phyloP scores from a whole-genome alignment of 441 rosid genomes.

The Hypseocharis bilobata region DNA sequence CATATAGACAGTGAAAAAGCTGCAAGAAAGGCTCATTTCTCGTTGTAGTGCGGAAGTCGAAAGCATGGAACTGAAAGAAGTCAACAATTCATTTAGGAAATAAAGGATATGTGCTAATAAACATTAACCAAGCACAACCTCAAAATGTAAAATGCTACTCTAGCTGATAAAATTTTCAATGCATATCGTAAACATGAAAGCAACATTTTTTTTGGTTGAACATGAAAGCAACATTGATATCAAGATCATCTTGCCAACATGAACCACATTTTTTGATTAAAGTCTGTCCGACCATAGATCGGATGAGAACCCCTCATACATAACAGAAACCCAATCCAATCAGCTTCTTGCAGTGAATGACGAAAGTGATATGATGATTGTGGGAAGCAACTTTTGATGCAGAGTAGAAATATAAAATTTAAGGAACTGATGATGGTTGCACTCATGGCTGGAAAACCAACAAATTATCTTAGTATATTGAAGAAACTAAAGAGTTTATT shows the following conservation, averaged over 20 bases:
- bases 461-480: too few species aligned
- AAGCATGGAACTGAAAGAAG: slow-evolving; percentile 67
- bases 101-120: background rate
- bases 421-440: too few species aligned
- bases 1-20: slow-evolving; percentile 87
- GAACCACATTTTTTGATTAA: background rate
- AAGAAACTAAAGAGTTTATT: too few species aligned
- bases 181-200: background rate
- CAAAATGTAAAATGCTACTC: background rate
- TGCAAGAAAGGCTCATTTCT: slow-evolving; percentile 97
- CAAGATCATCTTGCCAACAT: background rate
- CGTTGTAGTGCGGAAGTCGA: slow-evolving; percentile 88
- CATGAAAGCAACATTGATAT: slow-evolving; percentile 2
- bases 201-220: too few species aligned
- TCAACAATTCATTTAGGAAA: slow-evolving; percentile 20
- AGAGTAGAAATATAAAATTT: too few species aligned
- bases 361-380: too few species aligned
- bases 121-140: background rate
- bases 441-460: too few species aligned
- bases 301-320: background rate
- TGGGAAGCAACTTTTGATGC: too few species aligned
- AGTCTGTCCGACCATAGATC: slow-evolving; percentile 1
- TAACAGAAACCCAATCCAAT: too few species aligned
- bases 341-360: too few species aligned
- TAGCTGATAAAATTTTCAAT: slow-evolving; percentile 2